These are phyloP conservation scores for Alternaria triticina DNA, from an alignment of 2,329 filamentous ascomycete genomes.

Conservation along the genomic window DNA sequence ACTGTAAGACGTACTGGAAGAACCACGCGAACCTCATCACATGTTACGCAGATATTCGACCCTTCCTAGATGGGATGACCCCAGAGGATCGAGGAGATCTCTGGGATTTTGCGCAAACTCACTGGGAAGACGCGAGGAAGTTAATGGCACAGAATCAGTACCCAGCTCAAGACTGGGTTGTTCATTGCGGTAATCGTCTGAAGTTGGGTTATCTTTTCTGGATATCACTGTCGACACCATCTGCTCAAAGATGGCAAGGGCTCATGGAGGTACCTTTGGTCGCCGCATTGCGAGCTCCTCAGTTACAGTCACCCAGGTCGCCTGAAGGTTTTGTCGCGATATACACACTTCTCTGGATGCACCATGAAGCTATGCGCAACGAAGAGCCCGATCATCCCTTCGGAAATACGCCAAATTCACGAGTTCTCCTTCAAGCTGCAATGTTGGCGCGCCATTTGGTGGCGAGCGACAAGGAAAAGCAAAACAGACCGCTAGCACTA, in stretches of 20 bases:
- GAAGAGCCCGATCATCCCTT: conserved; percentile 1
- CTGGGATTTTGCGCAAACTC: conserved; percentile 5
- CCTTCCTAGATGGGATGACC: conserved; percentile 24
- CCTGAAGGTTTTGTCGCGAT: conserved; percentile 30
- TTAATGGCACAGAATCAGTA: background rate
- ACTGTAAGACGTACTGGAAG: conserved; percentile 34
- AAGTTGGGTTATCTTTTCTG: conserved; percentile 37
- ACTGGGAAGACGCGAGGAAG: background rate
- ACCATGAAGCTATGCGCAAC: conserved; percentile 11
- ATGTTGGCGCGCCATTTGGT: conserved; percentile 35
- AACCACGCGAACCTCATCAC: conserved; percentile 22
- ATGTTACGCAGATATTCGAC: conserved; percentile 40
- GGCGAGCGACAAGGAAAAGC: conserved; percentile 29
- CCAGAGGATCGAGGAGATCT: conserved; percentile 22
- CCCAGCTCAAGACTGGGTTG: background rate
- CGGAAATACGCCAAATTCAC: conserved; percentile 14
- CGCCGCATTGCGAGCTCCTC: background rate
- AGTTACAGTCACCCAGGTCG: conserved; percentile 12
- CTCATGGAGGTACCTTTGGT: background rate
- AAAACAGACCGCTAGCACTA: conserved; percentile 36
- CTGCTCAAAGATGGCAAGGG: background rate
- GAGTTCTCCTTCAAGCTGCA: conserved; percentile 36
- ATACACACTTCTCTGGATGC: conserved; percentile 31
- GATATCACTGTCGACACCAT: conserved; percentile 18
- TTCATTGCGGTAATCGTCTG: conserved; percentile 19